These are phyloP conservation scores for Erodium texanum DNA, from an alignment of 441 rosid species.

Conservation along the genomic window DNA sequence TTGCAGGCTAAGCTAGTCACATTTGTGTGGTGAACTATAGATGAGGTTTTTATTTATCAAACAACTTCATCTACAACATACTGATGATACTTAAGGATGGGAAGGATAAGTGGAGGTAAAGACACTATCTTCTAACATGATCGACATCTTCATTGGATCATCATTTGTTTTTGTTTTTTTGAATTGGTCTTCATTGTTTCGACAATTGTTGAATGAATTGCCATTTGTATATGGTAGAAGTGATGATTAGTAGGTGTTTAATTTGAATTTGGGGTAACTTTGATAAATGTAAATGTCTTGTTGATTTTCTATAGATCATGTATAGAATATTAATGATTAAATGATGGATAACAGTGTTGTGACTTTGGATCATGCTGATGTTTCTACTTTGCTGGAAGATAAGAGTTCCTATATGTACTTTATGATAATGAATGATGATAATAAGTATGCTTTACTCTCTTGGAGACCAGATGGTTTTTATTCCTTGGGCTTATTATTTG, in stretches of 20 bases:
- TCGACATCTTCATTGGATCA: not conserved
- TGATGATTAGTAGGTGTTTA: conserved; percentile 6
- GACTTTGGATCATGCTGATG: not conserved
- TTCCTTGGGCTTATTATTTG: no score
- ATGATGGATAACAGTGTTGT: not conserved
- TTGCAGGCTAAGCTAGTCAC: not conserved
- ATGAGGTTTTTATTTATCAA: conserved; percentile 34
- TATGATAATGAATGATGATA: no score
- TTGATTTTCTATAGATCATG: not conserved
- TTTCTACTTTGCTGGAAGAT: not conserved
- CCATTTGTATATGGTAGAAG: conserved; percentile 28
- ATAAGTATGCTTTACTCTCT: no score
- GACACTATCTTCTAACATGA: conserved; percentile 33
- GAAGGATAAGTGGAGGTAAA: not conserved
- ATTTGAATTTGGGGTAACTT: conserved; percentile 7
- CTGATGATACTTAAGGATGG: not conserved
- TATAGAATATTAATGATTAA: not conserved
- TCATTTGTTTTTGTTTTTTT: conserved; percentile 1
- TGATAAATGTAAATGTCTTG: conserved; percentile 20
- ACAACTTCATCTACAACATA: conserved; percentile 27
- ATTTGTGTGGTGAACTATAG: conserved; percentile 14
- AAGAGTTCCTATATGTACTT: not conserved
- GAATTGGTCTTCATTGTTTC: not conserved
- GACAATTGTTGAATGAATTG: not conserved
- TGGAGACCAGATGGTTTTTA: no score